Evolutionary conservation across 345 rosid genomes (phyloP), one percentile per base, ranked within the genome.

Genomic region (Isatis tinctoria): DNA sequence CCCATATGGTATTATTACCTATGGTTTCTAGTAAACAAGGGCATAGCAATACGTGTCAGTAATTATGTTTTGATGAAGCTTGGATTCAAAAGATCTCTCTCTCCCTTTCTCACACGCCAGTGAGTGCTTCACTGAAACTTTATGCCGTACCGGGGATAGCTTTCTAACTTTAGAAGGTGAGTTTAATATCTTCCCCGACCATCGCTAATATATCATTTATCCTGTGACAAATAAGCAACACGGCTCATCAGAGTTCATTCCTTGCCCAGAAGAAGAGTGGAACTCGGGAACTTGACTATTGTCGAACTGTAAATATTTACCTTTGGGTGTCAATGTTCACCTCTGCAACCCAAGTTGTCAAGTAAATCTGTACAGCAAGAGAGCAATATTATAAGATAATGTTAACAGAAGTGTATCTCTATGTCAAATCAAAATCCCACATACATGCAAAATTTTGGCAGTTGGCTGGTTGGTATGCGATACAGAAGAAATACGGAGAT

Each of bases 311-410:
- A 13, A n/a, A 5, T n/a, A 35, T 58, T 81, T 80, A 90, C 98
- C 98, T 89, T 32, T 75, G 83, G 61, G 74, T 43, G 73, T 86
- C 87, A 18, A 90, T 64, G 66, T 88, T 87, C 61, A 86, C 88
- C 77, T 87, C 93, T n/a, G 93, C 88, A 74, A 85, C 87, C 98
- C 96, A 90, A 60, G 97, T 75, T 53, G 96, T 87, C 65, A 93
- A 77, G 81, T 82, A 84, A 41, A 86, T 86, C 96, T 93, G 86
- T 67, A 73, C 53, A 32, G 2, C 64, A 65, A 57, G 5, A 24
- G 6, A 41, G 9, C 62, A 32, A 4, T 48, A 13, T 41, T 30
- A 8, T 5, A 10, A 65, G 65, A 40, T 9, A 56, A 9, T 27
- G 37, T 2, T 37, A 45, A 14, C 45, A 28, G 37, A 49, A 45